Base-by-base conservation (phyloP, 2,329 filamentous ascomycete species). In the Venturia aucupariae region DNA sequence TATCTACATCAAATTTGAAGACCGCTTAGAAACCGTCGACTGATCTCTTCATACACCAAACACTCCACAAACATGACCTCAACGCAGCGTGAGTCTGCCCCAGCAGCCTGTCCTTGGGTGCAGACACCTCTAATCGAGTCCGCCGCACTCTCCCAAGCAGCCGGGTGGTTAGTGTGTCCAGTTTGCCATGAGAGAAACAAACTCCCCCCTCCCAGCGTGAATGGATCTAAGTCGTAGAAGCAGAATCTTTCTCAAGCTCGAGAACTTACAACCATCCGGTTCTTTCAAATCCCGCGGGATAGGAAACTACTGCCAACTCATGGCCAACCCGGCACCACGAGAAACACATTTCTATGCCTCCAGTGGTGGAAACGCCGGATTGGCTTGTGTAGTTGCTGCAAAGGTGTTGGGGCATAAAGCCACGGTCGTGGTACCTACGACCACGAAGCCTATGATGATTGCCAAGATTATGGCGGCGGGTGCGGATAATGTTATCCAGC, bases 191-290 rank as follows among this genome's bases (percentile, higher is more conserved):
- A 13, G 30, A 19, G 46, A 27, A 51, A 27, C 22, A 27, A 3
- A n/a, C n/a, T n/a, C n/a, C n/a, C 22, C 10, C 22, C 13, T 22
- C 22, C 22, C 35, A 54, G 27, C n/a, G 64, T 44, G 11, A 55
- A 63, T 60, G 63, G 46, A 61, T 15, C 75, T 77, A 77, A 77
- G 73, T 73, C 71, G 71, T 69, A 77, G 72, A 75, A 81, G 89
- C 79, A 87, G 89, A 77, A 85, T 95, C 74, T 90, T 89, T 75
- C 85, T 95, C 71, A 95, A 95, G 75, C 84, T 94, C 67, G 90
- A 95, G 70, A 90, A 89, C 72, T 83, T 92, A 64, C 91, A 96
- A 72, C 91, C 90, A 4, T 89, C 88, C 27, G 89, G 89, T 67
- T 92, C 89, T 46, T 96, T 95, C 84, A 94, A 95, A 75, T 92